Evolutionary conservation across 305 asterid species (phyloP).

Genomic region (Salvia sclarea): DNA sequence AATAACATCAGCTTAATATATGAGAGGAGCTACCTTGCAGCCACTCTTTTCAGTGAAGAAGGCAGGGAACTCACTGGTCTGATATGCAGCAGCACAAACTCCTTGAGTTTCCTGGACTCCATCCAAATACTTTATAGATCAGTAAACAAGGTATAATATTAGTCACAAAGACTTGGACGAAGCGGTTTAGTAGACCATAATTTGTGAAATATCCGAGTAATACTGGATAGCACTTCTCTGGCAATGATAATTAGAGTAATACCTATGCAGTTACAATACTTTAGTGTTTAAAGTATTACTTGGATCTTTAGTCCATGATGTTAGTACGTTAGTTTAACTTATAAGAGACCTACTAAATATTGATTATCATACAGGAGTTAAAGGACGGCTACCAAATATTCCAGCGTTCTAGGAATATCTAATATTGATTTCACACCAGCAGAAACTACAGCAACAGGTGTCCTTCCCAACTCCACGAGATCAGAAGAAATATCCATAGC

Average conservation of each 20-base stretch:
- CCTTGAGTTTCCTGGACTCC: slow-evolving; percentile 89
- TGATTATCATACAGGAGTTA: slow-evolving; percentile 19
- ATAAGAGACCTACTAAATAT: neutral
- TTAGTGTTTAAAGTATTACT: neutral
- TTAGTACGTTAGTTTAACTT: neutral
- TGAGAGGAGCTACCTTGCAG: slow-evolving; percentile 52
- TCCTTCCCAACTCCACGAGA: slow-evolving; percentile 87
- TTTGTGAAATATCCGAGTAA: neutral
- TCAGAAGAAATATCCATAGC: slow-evolving; percentile 96
- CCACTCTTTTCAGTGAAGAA: slow-evolving; percentile 89
- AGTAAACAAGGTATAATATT: neutral
- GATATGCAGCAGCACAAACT: slow-evolving; percentile 86
- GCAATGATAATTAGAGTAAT: neutral
- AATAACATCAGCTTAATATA: neutral
- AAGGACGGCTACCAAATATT: slow-evolving; percentile 68
- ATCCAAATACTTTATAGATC: slow-evolving; percentile 3
- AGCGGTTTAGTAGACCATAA: neutral
- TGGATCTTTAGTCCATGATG: neutral
- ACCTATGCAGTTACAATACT: neutral
- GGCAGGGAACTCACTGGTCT: slow-evolving; percentile 81
- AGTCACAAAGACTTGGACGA: neutral
- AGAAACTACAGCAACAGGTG: slow-evolving; percentile 82
- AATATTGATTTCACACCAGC: slow-evolving; percentile 94
- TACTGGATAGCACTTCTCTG: neutral
- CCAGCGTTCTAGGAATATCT: slow-evolving; percentile 86